Evolutionary conservation across 331 rosid species (phyloP), one percentile per base, ranked within the genome.

Genomic region (Malus hybrid): DNA sequence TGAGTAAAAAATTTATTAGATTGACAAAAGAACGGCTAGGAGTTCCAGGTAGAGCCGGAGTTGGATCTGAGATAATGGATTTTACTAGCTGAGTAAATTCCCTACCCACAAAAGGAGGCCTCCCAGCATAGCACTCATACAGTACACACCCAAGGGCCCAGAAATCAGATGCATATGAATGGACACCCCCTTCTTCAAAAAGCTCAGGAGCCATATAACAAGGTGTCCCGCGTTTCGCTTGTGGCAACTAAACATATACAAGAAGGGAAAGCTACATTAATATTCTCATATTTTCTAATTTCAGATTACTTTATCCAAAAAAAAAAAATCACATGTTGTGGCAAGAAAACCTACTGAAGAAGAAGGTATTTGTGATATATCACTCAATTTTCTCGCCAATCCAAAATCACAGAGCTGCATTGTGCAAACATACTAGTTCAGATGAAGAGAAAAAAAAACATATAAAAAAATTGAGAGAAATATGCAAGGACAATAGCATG

Each of bases 101-200:
- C 80, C 85, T 90, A 74, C 91, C 99, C 80, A 90, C 85, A 81
- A 95, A 95, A 44, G 99, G 99, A 73, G 97, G 99, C 80, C 84
- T 86, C 75, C 99, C 99, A 29, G 90, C 83, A 84, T 92, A 95
- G 77, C 97, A 90, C 81, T 95, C 99, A 71, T 89, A 95, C 19
- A 95, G 82, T 54, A 92, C 99, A 81, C 99, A 95, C 34, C 99
- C 99, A 64, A 95, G 87, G 75, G 99, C 99, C 99, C 99, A 95
- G 65, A 90, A 83, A 83, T 95, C 99, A 77, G 99, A 92, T 50
- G 97, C 97, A 78, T 81, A 92, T 11, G 99, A 95, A 84, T 90
- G 99, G 62, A 90, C 90, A 65, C 97, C 97, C 39, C 91, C 97
- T 24, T 95, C 99, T 78, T 92, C 97, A 81, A 95, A 95, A 82